phyloP scores from a whole-genome alignment of 345 rosid species.

The Sisymbrium altissimum region DNA sequence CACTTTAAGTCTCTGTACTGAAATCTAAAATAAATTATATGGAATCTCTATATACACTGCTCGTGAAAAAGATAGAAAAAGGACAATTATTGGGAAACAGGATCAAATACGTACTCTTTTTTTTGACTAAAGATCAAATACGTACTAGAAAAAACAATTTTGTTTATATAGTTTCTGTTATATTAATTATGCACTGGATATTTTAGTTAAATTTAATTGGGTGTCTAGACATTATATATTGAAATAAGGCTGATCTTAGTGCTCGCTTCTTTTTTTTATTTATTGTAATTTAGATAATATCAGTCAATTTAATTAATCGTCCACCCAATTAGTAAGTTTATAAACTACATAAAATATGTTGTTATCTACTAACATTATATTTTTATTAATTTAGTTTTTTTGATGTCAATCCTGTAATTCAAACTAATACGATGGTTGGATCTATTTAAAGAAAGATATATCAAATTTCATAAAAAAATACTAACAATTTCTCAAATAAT shows the following conservation, averaged over 20 bases:
- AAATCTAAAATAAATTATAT: background rate
- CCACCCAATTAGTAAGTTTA: background rate
- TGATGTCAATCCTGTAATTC: background rate
- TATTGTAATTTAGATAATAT: background rate
- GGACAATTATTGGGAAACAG: slow-evolving; percentile 8
- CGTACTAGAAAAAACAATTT: background rate
- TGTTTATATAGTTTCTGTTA: background rate
- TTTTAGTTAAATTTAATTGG: background rate
- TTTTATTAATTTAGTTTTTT: background rate
- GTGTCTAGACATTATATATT: too few species aligned
- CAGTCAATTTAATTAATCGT: too few species aligned
- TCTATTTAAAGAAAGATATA: background rate
- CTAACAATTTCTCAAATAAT: background rate
- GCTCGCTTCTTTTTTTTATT: background rate
- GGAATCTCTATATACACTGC: background rate
- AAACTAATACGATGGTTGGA: background rate
- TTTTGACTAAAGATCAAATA: background rate
- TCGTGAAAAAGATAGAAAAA: background rate
- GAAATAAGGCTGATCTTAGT: background rate
- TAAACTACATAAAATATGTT: background rate
- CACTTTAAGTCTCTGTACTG: background rate
- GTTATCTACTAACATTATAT: background rate
- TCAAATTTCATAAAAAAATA: background rate
- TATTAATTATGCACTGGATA: background rate
- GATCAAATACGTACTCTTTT: background rate